Evolutionary conservation across 768 basidiomycete genomes (phyloP), one percentile per base, ranked within the genome.

Genomic region (Coprinopsis marcescibilis): DNA sequence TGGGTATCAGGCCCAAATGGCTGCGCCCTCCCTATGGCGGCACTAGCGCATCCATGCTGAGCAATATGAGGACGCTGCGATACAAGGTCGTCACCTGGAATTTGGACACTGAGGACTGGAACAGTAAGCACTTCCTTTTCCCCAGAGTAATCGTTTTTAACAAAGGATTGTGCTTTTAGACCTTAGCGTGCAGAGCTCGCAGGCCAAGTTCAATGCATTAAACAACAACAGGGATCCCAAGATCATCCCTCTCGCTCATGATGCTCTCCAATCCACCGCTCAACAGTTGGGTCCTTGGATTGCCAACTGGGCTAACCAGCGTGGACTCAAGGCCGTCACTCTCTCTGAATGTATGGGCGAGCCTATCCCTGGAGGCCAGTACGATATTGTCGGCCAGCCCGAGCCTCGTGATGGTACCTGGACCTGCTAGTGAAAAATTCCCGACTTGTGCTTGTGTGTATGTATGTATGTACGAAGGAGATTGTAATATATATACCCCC

Each of bases 21-120:
- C 32, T 54, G 17, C 53, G 53, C 25, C 53, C 53, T 7, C 53
- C 53, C 23, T 51, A 48, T 30, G 53, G 53, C 24, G 46, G 41
- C 1, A 25, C 38, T 17, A 52, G 49, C 47, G 17, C 26, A 4
- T 35, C 33, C 38, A 39, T 52, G 19, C 36, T 54, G 15, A 47
- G 26, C 35, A 48, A 33, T 20, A 35, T 54, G 26, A 42, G 43
- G 15, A 45, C 30, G 15, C 36, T 48, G 27, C 39, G 43, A 7
- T 52, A 51, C 43, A 54, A 54, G 29, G 39, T 49, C 29, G 53
- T 54, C 36, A 54, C 53, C 26, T 54, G 53, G 50, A 54, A 52
- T 35, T 44, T 54, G 26, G 53, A 51, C 34, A 38, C 46, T 15
- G 40, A 48, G 33, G 53, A 54, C 29, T 51, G 53, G 53, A 52